Base-by-base conservation (phyloP, 1,284 basidiomycete genomes). In the Leccinum subrobustum region DNA sequence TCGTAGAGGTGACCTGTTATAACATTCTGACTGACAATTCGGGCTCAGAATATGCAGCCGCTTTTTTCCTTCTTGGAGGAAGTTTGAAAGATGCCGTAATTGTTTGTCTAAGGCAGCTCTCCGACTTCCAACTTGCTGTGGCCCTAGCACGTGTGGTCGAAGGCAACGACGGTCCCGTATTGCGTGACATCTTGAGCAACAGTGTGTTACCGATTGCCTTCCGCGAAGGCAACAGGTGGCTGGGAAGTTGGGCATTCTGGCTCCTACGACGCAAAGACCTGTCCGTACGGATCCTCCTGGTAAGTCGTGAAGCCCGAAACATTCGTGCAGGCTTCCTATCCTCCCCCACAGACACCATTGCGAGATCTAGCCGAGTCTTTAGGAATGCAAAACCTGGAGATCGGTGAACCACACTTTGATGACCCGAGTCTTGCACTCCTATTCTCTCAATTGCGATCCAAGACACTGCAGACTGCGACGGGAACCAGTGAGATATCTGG, bases 201-300 rank as follows among this genome's bases (percentile, higher is more conserved):
- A 87, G 83, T 0, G 88, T 98, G 2, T 75, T 99, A 1, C 95
- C 96, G 0, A 80, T 84, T 20, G 95, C 95, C 0, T 93, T 98
- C 71, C 80, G 81, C 57, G 83, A 88, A 18, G 95, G 95, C 0
- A 95, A 98, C 74, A 83, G 96, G 37, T 98, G 93, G 91, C 79
- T 98, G n/a, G 92, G 87, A n/a, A 93, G 90, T 63, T 99, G 96
- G 96, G 93, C 92, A 3, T 95, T 98, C 74, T 97, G 95, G 93
- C 79, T 93, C 64, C 79, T 98, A 29, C 87, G 88, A 64, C 81
- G 93, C 35, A 82, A 92, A 54, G 95, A 98, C 75, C 73, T 97
- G 12, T 89, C 95, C 2, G 92, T 97, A 18, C 84, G 90, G 52
- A 87, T 94, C 52, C 80, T 96, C 18, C 76, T 96, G 64, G 93